Evolutionary conservation across 306 rosid species (phyloP).

Genomic region (Purshia tridentata): DNA sequence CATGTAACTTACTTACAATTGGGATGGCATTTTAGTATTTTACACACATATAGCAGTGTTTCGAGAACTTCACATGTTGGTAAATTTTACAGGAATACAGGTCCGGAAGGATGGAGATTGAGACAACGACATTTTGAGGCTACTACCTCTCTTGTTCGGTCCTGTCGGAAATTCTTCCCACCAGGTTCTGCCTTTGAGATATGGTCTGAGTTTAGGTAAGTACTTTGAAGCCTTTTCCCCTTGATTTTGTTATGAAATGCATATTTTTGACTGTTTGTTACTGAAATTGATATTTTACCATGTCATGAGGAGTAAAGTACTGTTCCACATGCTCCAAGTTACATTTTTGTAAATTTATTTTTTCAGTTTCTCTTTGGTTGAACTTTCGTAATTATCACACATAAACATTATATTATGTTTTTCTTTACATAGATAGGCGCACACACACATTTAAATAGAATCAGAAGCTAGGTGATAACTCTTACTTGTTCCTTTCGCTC

Average conservation of each 20-base stretch:
- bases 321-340: constrained; percentile 25
- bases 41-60: constrained; percentile 11
- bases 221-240: constrained; percentile 33
- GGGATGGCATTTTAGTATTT: neutral
- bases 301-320: constrained; percentile 16
- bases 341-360: constrained; percentile 1
- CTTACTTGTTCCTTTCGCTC: constrained; percentile 2
- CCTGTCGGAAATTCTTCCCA: constrained; percentile 93
- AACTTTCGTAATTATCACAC: neutral
- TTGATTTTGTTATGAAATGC: constrained; percentile 6
- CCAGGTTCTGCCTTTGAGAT: constrained; percentile 90
- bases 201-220: constrained; percentile 96
- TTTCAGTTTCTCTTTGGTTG: neutral
- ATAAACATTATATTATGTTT: neutral
- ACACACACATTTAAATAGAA: neutral
- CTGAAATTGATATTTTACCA: constrained; percentile 18
- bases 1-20: constrained; percentile 4
- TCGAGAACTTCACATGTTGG: constrained; percentile 18
- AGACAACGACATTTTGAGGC: constrained; percentile 89
- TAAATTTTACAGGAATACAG: constrained; percentile 69
- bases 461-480: constrained; percentile 2
- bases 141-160: constrained; percentile 90
- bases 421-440: neutral
- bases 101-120: constrained; percentile 99
- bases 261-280: constrained; percentile 6